Evolutionary conservation across 179 eudicot species (phyloP).

Genomic region (Pouteria campechiana): DNA sequence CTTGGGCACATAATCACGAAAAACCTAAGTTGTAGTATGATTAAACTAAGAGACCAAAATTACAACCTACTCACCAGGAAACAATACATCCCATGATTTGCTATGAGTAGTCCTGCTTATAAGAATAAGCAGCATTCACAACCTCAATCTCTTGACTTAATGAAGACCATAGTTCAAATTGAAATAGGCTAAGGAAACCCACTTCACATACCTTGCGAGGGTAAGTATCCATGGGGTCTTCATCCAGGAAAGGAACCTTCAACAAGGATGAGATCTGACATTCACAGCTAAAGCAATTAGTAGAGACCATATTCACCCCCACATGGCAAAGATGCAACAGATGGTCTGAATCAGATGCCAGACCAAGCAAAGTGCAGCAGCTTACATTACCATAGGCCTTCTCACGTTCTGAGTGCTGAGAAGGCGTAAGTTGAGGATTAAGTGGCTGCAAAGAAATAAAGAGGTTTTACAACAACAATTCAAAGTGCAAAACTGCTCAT

Average conservation of each 20-base stretch:
- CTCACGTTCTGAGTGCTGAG: slow-evolving; percentile 90
- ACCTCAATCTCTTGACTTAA: too few relatives aligned
- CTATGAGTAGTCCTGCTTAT: too few relatives aligned
- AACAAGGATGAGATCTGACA: slow-evolving; percentile 71
- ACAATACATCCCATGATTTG: too few relatives aligned
- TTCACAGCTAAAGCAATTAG: neutral
- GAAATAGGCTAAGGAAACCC: too few relatives aligned
- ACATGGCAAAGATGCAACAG: neutral
- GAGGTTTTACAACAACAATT: neutral
- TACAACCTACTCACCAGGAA: too few relatives aligned
- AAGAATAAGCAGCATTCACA: too few relatives aligned
- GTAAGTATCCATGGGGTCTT: slow-evolving; percentile 57
- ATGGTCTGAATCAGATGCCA: neutral
- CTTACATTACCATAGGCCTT: slow-evolving; percentile 81
- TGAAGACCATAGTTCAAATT: too few relatives aligned
- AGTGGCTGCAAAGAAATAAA: slow-evolving; percentile 38
- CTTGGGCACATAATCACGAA: too few relatives aligned
- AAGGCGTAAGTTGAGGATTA: slow-evolving; percentile 83
- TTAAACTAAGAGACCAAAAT: too few relatives aligned
- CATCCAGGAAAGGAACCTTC: slow-evolving; percentile 71
- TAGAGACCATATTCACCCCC: neutral
- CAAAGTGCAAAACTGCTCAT: neutral
- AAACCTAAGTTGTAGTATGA: too few relatives aligned
- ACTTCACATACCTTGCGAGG: slow-evolving; percentile 50
- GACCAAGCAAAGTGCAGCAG: neutral